A percentile compares a stretch with the other conserved stretches of the same genome.
phyloP scores from a whole-genome alignment of 139 green algal species.

The Parachlorella kessleri region DNA sequence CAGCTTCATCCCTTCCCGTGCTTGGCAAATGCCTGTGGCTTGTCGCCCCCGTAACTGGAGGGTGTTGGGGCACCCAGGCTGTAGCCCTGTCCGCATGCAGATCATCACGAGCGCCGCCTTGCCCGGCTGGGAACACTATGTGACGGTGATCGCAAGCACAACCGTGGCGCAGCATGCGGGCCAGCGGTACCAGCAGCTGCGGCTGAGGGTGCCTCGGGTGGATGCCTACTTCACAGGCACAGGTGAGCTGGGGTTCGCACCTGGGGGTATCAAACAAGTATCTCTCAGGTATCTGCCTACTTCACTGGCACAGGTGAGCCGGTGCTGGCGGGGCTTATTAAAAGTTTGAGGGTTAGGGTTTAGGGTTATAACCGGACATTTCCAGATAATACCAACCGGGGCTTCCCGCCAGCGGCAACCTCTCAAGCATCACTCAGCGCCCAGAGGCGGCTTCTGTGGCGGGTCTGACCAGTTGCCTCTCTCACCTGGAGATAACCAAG shows the following conservation, averaged over 20 bases:
- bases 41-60: no score
- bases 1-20: no score
- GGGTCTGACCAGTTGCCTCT: no score
- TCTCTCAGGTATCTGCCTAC: constrained; percentile 69
- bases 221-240: constrained; percentile 85
- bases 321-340: no score
- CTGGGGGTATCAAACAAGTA: not conserved
- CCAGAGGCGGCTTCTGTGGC: no score
- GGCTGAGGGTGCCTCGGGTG: constrained; percentile 60
- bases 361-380: not conserved
- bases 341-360: not conserved
- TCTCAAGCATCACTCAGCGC: not conserved
- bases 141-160: constrained; percentile 74
- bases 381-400: not conserved
- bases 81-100: no score
- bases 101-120: constrained; percentile 56
- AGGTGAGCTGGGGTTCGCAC: constrained; percentile 29
- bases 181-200: constrained; percentile 12
- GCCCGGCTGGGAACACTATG: constrained; percentile 20
- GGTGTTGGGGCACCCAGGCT: no score
- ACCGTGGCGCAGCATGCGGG: constrained; percentile 45
- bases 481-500: no score
- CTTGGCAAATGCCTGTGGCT: no score
- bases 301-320: constrained; percentile 82
- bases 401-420: not conserved